Conservation (phyloP, 192 early-diverging fungal genomes). For the Cladochytrium replicatum region DNA sequence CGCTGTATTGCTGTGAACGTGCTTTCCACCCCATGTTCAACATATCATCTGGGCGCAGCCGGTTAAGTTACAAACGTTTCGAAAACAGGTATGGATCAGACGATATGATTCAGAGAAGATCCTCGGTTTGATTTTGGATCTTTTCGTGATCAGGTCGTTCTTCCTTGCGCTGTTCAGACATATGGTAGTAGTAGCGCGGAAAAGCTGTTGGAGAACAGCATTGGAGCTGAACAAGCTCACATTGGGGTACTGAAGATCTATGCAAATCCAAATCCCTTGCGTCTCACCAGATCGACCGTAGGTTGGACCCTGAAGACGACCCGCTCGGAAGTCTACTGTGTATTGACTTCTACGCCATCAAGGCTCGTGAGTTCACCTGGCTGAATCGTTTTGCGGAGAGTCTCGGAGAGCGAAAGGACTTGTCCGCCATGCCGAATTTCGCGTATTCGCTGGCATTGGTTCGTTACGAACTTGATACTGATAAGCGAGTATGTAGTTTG, state of each 20-base stretch:
- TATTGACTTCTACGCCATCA: conserved; percentile 80
- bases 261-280: too few relatives aligned
- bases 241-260: conserved; percentile 22
- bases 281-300: conserved; percentile 10
- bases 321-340: conserved; percentile 63
- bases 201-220: conserved; percentile 88
- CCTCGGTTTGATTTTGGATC: too few relatives aligned
- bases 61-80: conserved; percentile 59
- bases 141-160: conserved; percentile 42
- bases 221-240: conserved; percentile 82
- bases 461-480: conserved; percentile 65
- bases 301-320: conserved; percentile 67
- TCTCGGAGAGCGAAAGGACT: conserved; percentile 26
- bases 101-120: too few relatives aligned
- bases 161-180: conserved; percentile 77
- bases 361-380: conserved; percentile 51
- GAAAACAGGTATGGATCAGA: conserved; percentile 85
- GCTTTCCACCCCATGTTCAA: conserved; percentile 73
- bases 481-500: conserved; percentile 9
- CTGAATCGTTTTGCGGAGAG: conserved; percentile 28
- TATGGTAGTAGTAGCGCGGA: conserved; percentile 70
- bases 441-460: conserved; percentile 68
- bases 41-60: conserved; percentile 43
- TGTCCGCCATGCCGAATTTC: conserved; percentile 53
- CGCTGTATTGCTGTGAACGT: conserved; percentile 78